Evolutionary conservation across 2,329 filamentous ascomycete species (phyloP).

Genomic region (Colletotrichum siamense): DNA sequence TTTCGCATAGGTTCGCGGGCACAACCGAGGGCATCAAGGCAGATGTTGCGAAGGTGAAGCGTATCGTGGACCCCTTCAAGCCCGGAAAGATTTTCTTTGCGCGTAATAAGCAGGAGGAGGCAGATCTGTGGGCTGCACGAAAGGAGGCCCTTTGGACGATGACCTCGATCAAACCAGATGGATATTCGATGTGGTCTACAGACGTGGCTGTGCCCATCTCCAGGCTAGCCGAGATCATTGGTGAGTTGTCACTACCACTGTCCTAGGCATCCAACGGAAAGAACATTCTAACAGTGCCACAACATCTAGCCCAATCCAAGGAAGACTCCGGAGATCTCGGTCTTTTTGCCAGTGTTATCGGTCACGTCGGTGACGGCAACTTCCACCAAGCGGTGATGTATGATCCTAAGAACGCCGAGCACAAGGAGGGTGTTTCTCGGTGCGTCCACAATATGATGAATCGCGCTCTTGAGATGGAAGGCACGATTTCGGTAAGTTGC

Average conservation of each 20-base stretch:
- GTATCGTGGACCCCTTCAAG: slow-evolving; percentile 54
- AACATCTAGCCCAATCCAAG: slow-evolving; percentile 63
- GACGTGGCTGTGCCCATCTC: slow-evolving; percentile 82
- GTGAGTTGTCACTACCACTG: slow-evolving; percentile 22
- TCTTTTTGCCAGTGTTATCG: slow-evolving; percentile 70
- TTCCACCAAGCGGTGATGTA: slow-evolving; percentile 64
- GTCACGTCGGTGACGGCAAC: slow-evolving; percentile 78
- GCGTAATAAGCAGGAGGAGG: slow-evolving; percentile 65
- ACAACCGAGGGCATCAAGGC: slow-evolving; percentile 66
- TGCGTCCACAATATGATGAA: slow-evolving; percentile 75
- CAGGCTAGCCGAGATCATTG: slow-evolving; percentile 72
- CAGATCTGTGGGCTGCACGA: slow-evolving; percentile 76
- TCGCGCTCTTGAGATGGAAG: slow-evolving; percentile 72
- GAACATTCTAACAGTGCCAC: fast-evolving
- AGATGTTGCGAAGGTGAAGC: slow-evolving; percentile 61
- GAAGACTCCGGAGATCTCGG: slow-evolving; percentile 67
- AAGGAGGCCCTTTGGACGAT: slow-evolving; percentile 79
- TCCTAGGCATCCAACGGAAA: not conserved
- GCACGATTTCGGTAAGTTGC: slow-evolving; percentile 64
- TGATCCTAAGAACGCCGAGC: slow-evolving; percentile 56
- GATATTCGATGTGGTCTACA: slow-evolving; percentile 76
- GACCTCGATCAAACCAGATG: slow-evolving; percentile 66
- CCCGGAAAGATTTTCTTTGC: slow-evolving; percentile 73
- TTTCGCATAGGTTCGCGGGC: slow-evolving; percentile 59
- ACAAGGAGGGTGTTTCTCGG: slow-evolving; percentile 52